phyloP scores from a whole-genome alignment of 2,329 filamentous ascomycete species.

The Trichoderma citrinoviride region DNA sequence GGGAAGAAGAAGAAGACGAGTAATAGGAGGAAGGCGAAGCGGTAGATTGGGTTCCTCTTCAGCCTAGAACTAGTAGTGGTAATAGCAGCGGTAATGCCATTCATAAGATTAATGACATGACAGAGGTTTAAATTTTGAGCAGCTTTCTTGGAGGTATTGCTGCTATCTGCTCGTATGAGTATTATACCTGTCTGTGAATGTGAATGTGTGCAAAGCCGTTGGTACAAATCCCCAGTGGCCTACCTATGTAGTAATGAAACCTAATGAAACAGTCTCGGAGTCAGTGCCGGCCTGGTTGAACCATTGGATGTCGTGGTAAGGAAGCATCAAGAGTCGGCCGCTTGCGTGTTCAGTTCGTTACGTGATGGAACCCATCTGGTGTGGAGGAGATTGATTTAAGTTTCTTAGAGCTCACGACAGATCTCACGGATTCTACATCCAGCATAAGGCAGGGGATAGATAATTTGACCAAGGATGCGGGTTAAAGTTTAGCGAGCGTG shows the following conservation, averaged over 20 bases:
- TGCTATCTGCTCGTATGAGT: neutral
- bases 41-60: constrained; percentile 14
- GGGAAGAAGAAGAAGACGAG: constrained; percentile 45
- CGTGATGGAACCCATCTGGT: neutral
- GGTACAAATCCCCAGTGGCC: neutral
- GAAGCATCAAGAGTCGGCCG: neutral
- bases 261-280: neutral
- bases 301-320: too few relatives aligned
- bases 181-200: too few relatives aligned
- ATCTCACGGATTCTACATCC: neutral
- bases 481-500: neutral
- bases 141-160: neutral
- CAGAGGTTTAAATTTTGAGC: too few relatives aligned
- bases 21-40: constrained; percentile 48
- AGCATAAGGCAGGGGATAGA: too few relatives aligned
- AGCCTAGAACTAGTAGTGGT: neutral
- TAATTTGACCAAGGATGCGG: neutral
- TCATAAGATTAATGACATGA: too few relatives aligned
- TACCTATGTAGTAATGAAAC: too few relatives aligned
- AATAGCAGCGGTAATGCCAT: too few relatives aligned
- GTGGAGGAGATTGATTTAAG: neutral
- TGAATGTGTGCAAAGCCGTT: neutral
- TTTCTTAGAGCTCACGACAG: constrained; percentile 7
- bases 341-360: neutral
- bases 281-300: neutral